Evolutionary conservation across 208 protist genomes (phyloP).

Genomic region (Trypanosoma platydactyli): DNA sequence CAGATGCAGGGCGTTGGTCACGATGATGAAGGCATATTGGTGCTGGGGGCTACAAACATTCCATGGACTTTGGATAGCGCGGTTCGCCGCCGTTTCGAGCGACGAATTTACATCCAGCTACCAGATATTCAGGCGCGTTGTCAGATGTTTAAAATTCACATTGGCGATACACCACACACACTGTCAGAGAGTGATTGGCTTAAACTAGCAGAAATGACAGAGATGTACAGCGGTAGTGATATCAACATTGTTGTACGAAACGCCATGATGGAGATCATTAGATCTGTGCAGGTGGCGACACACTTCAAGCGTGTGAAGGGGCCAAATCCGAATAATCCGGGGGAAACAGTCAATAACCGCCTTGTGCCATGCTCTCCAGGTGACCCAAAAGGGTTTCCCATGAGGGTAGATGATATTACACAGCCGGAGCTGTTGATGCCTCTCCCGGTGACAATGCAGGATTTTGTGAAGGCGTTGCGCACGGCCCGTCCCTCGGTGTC

Average conservation of each 20-base stretch:
- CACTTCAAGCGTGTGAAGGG: constrained; percentile 95
- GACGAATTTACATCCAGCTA: constrained; percentile 92
- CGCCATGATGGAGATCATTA: constrained; percentile 97
- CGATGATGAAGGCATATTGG: constrained; percentile 87
- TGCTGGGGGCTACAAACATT: constrained; percentile 93
- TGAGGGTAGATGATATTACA: constrained; percentile 91
- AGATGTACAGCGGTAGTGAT: constrained; percentile 96
- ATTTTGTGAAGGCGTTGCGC: constrained; percentile 93
- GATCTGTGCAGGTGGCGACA: constrained; percentile 96
- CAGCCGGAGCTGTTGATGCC: constrained; percentile 91
- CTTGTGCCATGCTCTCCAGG: constrained; percentile 95
- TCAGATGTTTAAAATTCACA: constrained; percentile 96
- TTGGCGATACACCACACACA: constrained; percentile 92
- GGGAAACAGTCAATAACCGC: constrained; percentile 65
- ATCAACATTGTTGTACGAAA: constrained; percentile 96
- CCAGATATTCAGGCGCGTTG: constrained; percentile 84
- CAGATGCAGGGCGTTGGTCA: constrained; percentile 93
- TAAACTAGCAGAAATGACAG: constrained; percentile 87
- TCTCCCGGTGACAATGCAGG: constrained; percentile 83
- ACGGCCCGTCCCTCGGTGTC: constrained; percentile 90
- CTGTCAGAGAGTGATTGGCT: constrained; percentile 89
- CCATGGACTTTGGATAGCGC: constrained; percentile 92
- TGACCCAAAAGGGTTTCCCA: constrained; percentile 90
- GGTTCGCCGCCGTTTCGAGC: constrained; percentile 90
- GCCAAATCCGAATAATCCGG: constrained; percentile 75